Evolutionary conservation across 2,329 filamentous ascomycete genomes (phyloP).

Genomic region (Canariomyces notabilis): DNA sequence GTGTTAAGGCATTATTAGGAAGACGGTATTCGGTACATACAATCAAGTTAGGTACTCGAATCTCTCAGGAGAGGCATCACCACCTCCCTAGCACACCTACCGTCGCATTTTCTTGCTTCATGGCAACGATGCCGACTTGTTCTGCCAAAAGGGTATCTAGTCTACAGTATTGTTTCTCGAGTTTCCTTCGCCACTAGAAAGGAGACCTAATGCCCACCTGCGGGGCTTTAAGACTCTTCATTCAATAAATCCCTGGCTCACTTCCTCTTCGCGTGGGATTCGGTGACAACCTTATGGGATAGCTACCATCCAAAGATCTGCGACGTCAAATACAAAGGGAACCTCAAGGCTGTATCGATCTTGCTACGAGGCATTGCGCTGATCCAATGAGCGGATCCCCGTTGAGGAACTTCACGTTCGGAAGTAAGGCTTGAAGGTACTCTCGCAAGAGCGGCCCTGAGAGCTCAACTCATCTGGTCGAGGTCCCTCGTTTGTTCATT

Average conservation of each 20-base stretch:
- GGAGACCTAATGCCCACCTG: too few relatives aligned
- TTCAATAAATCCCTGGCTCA: too few relatives aligned
- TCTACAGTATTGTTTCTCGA: conserved; percentile 18
- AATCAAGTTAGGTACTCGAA: too few relatives aligned
- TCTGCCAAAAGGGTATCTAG: conserved; percentile 21
- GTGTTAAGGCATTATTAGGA: too few relatives aligned
- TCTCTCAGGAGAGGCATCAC: too few relatives aligned
- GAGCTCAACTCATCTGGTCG: conserved; percentile 14
- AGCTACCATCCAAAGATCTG: not conserved
- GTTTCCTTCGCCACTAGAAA: not conserved
- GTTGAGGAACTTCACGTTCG: not conserved
- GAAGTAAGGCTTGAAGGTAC: not conserved
- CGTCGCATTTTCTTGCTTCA: too few relatives aligned
- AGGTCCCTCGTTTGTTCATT: conserved; percentile 49
- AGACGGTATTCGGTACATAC: too few relatives aligned
- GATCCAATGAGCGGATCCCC: not conserved
- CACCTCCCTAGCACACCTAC: too few relatives aligned
- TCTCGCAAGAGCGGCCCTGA: not conserved
- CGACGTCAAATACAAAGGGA: not conserved
- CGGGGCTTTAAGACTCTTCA: too few relatives aligned
- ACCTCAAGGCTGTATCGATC: not conserved
- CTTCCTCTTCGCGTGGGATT: too few relatives aligned
- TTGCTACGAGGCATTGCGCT: not conserved
- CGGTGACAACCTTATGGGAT: not conserved
- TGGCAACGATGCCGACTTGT: not conserved